Evolutionary conservation across 2,329 filamentous ascomycete genomes (phyloP).

Genomic region (Dryadomyces quercivorus): DNA sequence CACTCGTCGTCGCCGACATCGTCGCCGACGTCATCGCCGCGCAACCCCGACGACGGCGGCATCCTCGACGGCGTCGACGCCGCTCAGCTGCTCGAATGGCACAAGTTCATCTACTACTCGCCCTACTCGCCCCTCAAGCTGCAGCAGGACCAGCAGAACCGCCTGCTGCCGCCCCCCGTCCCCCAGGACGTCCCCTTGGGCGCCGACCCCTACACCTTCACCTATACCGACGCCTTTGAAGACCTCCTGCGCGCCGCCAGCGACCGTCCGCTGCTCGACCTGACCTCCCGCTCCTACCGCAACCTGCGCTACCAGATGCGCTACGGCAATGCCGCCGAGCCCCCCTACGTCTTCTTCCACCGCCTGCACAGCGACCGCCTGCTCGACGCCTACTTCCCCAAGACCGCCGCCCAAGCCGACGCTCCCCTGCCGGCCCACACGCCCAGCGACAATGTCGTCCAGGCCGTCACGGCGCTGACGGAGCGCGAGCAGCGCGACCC

Average conservation of each 20-base stretch:
- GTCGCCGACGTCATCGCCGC: too few species aligned
- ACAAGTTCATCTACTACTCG: constrained; percentile 24
- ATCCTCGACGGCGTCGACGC: constrained; percentile 11
- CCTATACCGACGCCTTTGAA: constrained; percentile 45
- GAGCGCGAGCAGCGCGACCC: constrained; percentile 6
- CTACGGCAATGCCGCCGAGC: constrained; percentile 20
- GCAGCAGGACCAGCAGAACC: constrained; percentile 13
- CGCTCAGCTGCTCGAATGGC: constrained; percentile 16
- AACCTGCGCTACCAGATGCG: constrained; percentile 11
- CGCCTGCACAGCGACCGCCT: constrained; percentile 22
- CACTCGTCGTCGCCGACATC: too few species aligned
- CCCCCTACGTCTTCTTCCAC: constrained; percentile 29
- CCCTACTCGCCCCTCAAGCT: constrained; percentile 34
- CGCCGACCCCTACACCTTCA: constrained; percentile 27
- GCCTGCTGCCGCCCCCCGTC: constrained; percentile 31
- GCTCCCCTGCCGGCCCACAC: not conserved
- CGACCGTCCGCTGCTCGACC: constrained; percentile 27
- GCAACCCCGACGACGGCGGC: constrained; percentile 1
- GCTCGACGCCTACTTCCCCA: constrained; percentile 21
- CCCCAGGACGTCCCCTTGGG: constrained; percentile 30
- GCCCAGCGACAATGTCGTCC: constrained; percentile 4
- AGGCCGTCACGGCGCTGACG: constrained; percentile 5
- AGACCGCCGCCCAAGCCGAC: constrained; percentile 1
- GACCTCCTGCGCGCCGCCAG: constrained; percentile 39
- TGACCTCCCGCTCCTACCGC: constrained; percentile 23